Conservation (phyloP, 768 basidiomycete genomes). For the Jaapia argillacea region DNA sequence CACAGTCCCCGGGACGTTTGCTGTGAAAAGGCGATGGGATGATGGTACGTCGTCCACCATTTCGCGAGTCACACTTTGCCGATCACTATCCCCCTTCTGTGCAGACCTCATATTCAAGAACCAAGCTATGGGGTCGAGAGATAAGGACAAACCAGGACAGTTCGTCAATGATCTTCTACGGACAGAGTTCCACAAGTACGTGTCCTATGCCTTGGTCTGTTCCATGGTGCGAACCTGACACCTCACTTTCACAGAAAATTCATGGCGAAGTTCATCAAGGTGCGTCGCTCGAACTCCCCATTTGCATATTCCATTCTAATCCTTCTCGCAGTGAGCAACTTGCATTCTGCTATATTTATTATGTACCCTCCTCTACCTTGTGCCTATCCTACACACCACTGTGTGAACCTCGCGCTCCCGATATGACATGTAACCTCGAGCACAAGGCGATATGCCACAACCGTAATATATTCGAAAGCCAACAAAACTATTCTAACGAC, state of each 20-base stretch:
- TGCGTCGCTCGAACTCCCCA: conserved; percentile 17
- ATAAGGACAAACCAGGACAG: conserved; percentile 55
- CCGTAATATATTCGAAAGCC: too few species aligned
- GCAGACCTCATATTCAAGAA: conserved; percentile 97
- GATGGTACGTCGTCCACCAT: conserved; percentile 48
- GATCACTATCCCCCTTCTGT: conserved; percentile 7
- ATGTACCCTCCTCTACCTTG: too few species aligned
- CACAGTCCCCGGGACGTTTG: conserved; percentile 72
- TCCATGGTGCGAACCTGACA: conserved; percentile 1
- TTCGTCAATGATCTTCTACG: conserved; percentile 95
- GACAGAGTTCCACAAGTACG: conserved; percentile 89
- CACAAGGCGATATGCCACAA: too few species aligned
- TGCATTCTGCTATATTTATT: too few species aligned
- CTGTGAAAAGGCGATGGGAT: conserved; percentile 92
- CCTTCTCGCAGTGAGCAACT: too few species aligned
- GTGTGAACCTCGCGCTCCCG: too few species aligned
- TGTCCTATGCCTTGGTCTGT: conserved; percentile 10
- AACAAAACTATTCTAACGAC: background rate
- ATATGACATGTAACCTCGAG: too few species aligned
- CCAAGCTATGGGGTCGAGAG: conserved; percentile 67
- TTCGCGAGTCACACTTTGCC: background rate
- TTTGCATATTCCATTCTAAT: too few species aligned
- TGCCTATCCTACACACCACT: too few species aligned
- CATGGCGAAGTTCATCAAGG: conserved; percentile 89
- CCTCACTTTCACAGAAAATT: conserved; percentile 52